phyloP scores from a whole-genome alignment of 768 basidiomycete species.

The Boletus rufocinnamomeus region DNA sequence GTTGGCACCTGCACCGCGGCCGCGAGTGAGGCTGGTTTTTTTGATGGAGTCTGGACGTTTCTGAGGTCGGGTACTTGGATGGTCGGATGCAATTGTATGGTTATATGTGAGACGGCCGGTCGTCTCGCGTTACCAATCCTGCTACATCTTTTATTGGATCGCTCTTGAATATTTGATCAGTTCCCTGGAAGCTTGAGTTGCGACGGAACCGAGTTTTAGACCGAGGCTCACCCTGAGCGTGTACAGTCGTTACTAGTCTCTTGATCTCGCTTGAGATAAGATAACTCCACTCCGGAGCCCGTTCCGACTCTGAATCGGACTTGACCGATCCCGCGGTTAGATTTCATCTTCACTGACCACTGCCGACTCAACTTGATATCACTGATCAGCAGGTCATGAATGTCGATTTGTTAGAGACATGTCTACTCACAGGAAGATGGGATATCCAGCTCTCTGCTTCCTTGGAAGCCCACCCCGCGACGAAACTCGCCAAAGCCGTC shows the following conservation, averaged over 20 bases:
- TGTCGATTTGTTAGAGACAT: conserved; percentile 47
- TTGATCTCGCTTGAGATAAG: conserved; percentile 10
- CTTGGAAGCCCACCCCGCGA: conserved; percentile 24
- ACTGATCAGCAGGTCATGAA: conserved; percentile 19
- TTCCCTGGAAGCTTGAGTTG: background rate
- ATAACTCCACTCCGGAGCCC: conserved; percentile 8
- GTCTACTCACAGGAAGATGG: conserved; percentile 57
- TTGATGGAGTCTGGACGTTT: background rate
- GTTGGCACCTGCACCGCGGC: too few relatives aligned
- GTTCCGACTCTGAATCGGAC: background rate
- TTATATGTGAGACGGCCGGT: background rate
- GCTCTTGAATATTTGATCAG: background rate
- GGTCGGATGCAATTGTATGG: background rate
- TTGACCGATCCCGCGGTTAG: background rate
- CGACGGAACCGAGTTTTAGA: background rate
- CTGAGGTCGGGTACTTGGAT: background rate
- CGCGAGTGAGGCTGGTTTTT: background rate
- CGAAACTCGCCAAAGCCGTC: conserved; percentile 53
- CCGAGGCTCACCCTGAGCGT: background rate
- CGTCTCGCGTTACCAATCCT: background rate
- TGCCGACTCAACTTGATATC: background rate
- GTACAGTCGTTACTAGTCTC: background rate
- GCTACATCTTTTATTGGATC: too few relatives aligned
- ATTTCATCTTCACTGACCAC: conserved; percentile 8
- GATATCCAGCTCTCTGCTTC: conserved; percentile 26